Evolutionary conservation across 2,329 filamentous ascomycete genomes (phyloP), one percentile per base, ranked within the genome.

Genomic region (Verticillium zaregamsianum): DNA sequence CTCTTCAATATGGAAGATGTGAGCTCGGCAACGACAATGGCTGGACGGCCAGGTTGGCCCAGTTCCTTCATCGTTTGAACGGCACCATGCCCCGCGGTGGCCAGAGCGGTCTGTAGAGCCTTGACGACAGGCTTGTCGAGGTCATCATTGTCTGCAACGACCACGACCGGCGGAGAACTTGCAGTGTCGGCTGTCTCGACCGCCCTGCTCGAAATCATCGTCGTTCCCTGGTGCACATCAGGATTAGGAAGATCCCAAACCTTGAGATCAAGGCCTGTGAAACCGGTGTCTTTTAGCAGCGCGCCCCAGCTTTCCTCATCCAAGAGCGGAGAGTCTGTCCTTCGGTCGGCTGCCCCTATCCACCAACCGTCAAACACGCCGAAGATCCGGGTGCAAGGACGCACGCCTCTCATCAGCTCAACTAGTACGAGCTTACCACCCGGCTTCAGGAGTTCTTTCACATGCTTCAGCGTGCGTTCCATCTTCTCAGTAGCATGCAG

Each of bases 321-420:
- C 66, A 72, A 65, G 33, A 71, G 17, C 5, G 56, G 45, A 1
- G 71, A 70, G 1, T 68, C 68, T 56, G 62, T 64, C 33, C 54
- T 40, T 25, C 71, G 61, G 56, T 72, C 65, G n/a, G 66, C 60
- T 56, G 72, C 71, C 32, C 70, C 67, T 0, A 74, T 65, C 72
- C 72, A 74, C 72, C 72, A 74, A 1, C 71, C 72, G 2, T 69
- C 68, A 2, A 74, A 64, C 2, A 67, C 64, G 3, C 72, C 72
- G 57, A 74, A 73, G 60, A 64, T 65, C 9, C 33, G 11, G 9
- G 33, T 35, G 33, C 33, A 35, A 35, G 33, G 9, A 35, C 33
- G 33, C 61, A 70, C 66, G 54, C 63, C 62, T 39, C 66, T 66
- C 1, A 69, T 72, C 12, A 69, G 66, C 54, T 75, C 73, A 17